These are phyloP conservation scores for Teratosphaeria pseudoeucalypti DNA, from an alignment of 2,329 filamentous ascomycete genomes.

Conservation along the genomic window DNA sequence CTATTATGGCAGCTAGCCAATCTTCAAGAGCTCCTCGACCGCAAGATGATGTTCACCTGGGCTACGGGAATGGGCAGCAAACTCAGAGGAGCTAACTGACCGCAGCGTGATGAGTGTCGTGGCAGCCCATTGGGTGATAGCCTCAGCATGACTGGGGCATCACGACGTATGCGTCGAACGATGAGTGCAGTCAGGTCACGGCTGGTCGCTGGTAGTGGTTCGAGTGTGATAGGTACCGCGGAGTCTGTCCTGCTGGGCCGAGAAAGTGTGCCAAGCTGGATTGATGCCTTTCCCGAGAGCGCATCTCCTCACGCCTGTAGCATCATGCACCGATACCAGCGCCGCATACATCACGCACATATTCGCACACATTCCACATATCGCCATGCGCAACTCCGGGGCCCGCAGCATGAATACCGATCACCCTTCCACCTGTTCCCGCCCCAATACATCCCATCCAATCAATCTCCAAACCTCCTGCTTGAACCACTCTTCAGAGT, in stretches of 20 bases:
- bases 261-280: neutral
- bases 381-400: too few species aligned
- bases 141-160: neutral
- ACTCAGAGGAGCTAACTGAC: neutral
- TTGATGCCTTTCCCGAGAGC: neutral
- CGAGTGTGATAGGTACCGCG: neutral
- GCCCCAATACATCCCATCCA: constrained; percentile 44
- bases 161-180: neutral
- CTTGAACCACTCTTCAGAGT: constrained; percentile 42
- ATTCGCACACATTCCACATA: neutral
- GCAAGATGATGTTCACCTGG: too few species aligned
- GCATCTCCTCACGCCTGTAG: neutral
- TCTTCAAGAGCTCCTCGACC: too few species aligned
- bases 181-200: neutral
- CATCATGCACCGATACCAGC: neutral
- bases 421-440: constrained; percentile 5
- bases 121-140: neutral
- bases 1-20: too few species aligned
- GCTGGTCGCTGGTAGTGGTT: neutral
- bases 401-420: neutral
- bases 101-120: neutral
- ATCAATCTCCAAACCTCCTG: constrained; percentile 47
- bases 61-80: neutral
- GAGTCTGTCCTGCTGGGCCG: neutral
- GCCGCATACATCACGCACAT: neutral